Conservation (phyloP, 2,329 filamentous ascomycete species). For the Sarocladium oryzae region DNA sequence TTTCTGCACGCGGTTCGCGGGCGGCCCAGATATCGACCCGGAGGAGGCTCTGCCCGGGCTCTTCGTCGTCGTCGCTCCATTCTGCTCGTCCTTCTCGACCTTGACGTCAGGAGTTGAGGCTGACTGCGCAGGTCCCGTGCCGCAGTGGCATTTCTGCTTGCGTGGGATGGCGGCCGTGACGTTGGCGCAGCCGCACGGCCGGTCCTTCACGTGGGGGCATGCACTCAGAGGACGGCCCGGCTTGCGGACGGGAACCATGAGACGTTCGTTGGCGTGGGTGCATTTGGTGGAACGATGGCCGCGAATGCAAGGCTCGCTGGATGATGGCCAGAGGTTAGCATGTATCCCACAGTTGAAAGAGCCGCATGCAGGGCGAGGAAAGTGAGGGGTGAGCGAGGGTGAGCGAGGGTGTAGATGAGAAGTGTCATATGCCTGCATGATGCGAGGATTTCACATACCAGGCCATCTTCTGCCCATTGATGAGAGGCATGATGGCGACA, state of each 20-base stretch:
- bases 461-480: slow-evolving; percentile 67
- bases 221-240: slow-evolving; percentile 64
- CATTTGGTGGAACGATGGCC: slow-evolving; percentile 73
- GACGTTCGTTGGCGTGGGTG: slow-evolving; percentile 58
- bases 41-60: slow-evolving; percentile 12
- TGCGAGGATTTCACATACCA: no score
- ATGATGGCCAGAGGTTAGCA: background rate
- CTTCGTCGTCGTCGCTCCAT: background rate
- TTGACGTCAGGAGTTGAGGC: slow-evolving; percentile 16
- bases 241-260: slow-evolving; percentile 66
- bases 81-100: slow-evolving; percentile 19
- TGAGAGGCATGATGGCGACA: slow-evolving; percentile 51
- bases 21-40: slow-evolving; percentile 22
- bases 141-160: slow-evolving; percentile 50
- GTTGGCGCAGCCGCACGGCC: slow-evolving; percentile 53
- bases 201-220: slow-evolving; percentile 59
- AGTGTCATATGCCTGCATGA: no score
- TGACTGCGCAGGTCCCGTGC: slow-evolving; percentile 20
- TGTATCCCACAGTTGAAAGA: no score
- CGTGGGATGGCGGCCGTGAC: slow-evolving; percentile 60
- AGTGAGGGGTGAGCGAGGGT: no score
- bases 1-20: slow-evolving; percentile 36
- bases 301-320: slow-evolving; percentile 66
- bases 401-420: no score
- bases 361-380: no score